Percentiles rank a stretch among this genome's conserved stretches.
phyloP scores from a whole-genome alignment of 2,329 filamentous ascomycete species.

The Penicillium sp. region DNA sequence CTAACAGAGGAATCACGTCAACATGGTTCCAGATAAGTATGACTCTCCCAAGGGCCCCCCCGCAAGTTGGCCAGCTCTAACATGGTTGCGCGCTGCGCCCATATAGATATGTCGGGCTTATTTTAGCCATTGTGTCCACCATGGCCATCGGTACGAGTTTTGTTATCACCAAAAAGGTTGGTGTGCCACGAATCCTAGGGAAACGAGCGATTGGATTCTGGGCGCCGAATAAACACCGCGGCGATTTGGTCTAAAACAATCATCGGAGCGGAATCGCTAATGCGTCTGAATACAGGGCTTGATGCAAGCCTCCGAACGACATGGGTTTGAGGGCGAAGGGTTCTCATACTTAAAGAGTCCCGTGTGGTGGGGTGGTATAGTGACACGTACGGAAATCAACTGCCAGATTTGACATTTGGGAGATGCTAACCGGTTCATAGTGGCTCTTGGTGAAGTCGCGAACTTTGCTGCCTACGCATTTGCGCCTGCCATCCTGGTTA shows the following conservation, averaged over 20 bases:
- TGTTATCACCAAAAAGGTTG: slow-evolving; percentile 97
- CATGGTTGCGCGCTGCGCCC: slow-evolving; percentile 15
- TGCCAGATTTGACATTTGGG: neutral
- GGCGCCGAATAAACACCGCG: neutral
- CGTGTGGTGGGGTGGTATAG: slow-evolving; percentile 95
- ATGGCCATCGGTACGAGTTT: slow-evolving; percentile 71
- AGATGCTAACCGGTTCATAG: slow-evolving; percentile 48
- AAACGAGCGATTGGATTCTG: neutral
- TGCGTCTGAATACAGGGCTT: slow-evolving; percentile 61
- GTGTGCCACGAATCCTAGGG: slow-evolving; percentile 19
- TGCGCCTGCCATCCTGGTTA: slow-evolving; percentile 96
- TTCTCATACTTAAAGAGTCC: slow-evolving; percentile 91
- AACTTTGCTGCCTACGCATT: slow-evolving; percentile 99
- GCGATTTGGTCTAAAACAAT: neutral
- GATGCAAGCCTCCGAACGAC: slow-evolving; percentile 82
- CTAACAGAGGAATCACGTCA: slow-evolving; percentile 23
- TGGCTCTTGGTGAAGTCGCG: slow-evolving; percentile 89
- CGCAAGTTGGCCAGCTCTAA: slow-evolving; percentile 21
- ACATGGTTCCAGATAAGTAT: slow-evolving; percentile 47
- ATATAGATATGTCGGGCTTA: slow-evolving; percentile 47
- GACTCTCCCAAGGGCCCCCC: slow-evolving; percentile 7
- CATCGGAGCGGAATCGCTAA: slow-evolving; percentile 18
- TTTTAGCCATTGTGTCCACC: slow-evolving; percentile 48
- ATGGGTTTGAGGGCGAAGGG: slow-evolving; percentile 95
- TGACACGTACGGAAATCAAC: slow-evolving; percentile 65